Percentiles rank a stretch among this genome's conserved stretches.
phyloP scores from a whole-genome alignment of 805 yeast genomes.

The Teunomyces lycoperdinae region DNA sequence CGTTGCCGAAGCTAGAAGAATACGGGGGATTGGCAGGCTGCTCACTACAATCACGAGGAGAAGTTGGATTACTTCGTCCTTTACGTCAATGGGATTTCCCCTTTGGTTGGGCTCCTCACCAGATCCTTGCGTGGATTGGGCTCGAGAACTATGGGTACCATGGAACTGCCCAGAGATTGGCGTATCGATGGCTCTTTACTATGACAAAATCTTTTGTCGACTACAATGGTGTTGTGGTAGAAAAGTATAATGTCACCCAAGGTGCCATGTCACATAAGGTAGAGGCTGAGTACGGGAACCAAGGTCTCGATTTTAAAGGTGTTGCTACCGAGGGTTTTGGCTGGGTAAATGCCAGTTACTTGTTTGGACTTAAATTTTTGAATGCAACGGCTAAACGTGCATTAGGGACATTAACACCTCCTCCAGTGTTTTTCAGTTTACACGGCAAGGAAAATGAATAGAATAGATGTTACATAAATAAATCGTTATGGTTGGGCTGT shows the following conservation, averaged over 20 bases:
- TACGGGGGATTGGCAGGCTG: slow-evolving; percentile 90
- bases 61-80: slow-evolving; percentile 67
- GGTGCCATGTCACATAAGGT: slow-evolving; percentile 86
- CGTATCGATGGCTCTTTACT: slow-evolving; percentile 85
- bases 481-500: neutral
- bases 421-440: slow-evolving; percentile 55
- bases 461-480: neutral
- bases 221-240: slow-evolving; percentile 92
- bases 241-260: slow-evolving; percentile 86
- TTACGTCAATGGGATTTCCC: slow-evolving; percentile 98
- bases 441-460: slow-evolving; percentile 35
- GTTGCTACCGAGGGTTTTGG: slow-evolving; percentile 97
- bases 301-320: slow-evolving; percentile 88
- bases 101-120: slow-evolving; percentile 98
- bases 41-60: slow-evolving; percentile 71
- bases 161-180: slow-evolving; percentile 64
- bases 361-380: slow-evolving; percentile 67
- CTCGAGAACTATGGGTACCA: slow-evolving; percentile 66
- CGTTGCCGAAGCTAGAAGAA: slow-evolving; percentile 72
- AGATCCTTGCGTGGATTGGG: slow-evolving; percentile 91
- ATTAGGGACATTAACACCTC: slow-evolving; percentile 75
- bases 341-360: slow-evolving; percentile 91
- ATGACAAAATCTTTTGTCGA: slow-evolving; percentile 90
- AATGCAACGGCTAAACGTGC: slow-evolving; percentile 69
- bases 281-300: slow-evolving; percentile 95